A percentile compares a stretch with the other conserved stretches of the same genome.
Conservation (phyloP, 495 filamentous ascomycete species). For the Neurospora sp. region DNA sequence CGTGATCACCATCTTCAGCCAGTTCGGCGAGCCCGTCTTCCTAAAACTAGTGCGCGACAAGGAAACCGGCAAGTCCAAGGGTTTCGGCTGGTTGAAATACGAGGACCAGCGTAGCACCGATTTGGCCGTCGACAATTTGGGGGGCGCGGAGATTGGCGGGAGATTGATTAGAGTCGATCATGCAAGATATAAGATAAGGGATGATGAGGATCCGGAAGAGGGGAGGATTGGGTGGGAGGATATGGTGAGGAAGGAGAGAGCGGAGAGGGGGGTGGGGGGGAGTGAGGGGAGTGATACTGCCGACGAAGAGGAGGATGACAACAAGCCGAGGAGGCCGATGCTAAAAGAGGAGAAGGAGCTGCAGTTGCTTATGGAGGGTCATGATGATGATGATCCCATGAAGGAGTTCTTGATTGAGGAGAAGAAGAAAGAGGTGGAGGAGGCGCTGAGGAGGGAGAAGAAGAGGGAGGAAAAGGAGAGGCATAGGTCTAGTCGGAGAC, state of each 20-base stretch:
- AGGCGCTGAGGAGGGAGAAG: slow-evolving; percentile 50
- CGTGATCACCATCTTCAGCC: slow-evolving; percentile 92
- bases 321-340: slow-evolving; percentile 30
- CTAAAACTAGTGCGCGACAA: slow-evolving; percentile 87
- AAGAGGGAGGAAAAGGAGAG: slow-evolving; percentile 21
- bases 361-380: slow-evolving; percentile 59
- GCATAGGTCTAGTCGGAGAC: slow-evolving; percentile 12
- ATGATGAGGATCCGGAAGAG: slow-evolving; percentile 71
- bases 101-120: slow-evolving; percentile 96
- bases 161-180: slow-evolving; percentile 83
- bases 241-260: slow-evolving; percentile 30
- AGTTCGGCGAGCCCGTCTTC: slow-evolving; percentile 89
- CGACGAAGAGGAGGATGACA: slow-evolving; percentile 27
- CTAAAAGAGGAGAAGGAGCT: slow-evolving; percentile 65
- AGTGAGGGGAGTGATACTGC: slow-evolving; percentile 24
- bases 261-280: slow-evolving; percentile 27
- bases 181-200: slow-evolving; percentile 75
- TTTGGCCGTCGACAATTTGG: slow-evolving; percentile 89
- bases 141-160: slow-evolving; percentile 74
- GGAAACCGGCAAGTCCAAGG: slow-evolving; percentile 86
- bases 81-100: slow-evolving; percentile 94
- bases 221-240: slow-evolving; percentile 36
- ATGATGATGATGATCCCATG: slow-evolving; percentile 97
- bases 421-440: slow-evolving; percentile 78
- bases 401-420: slow-evolving; percentile 79